Conservation (phyloP, 768 basidiomycete species). For the Mycena haematopus region DNA sequence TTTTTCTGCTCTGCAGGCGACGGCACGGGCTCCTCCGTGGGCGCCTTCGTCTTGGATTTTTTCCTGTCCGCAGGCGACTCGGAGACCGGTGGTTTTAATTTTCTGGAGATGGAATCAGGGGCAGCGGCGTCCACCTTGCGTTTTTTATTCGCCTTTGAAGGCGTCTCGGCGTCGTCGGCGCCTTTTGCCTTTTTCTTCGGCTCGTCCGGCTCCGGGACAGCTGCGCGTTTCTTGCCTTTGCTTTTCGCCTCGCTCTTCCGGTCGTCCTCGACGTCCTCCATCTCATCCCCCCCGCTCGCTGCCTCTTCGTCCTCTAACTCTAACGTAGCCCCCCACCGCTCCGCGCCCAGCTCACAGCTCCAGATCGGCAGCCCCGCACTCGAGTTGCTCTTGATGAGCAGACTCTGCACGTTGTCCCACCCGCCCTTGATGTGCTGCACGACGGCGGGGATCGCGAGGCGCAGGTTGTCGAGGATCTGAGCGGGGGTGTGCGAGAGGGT, state of each 20-base stretch:
- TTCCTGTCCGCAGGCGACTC: conserved; percentile 2
- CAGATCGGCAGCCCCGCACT: conserved; percentile 91
- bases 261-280: conserved; percentile 28
- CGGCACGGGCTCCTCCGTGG: no score
- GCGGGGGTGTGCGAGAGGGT: conserved; percentile 72
- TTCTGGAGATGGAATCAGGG: conserved; percentile 14
- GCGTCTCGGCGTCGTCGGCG: conserved; percentile 21
- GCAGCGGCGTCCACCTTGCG: conserved; percentile 15
- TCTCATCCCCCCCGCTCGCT: conserved; percentile 36
- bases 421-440: conserved; percentile 73
- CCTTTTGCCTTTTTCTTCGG: conserved; percentile 54
- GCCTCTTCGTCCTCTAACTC: conserved; percentile 37
- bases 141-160: conserved; percentile 31
- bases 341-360: conserved; percentile 78
- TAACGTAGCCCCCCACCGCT: conserved; percentile 66
- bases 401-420: conserved; percentile 90
- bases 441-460: conserved; percentile 77
- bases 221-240: conserved; percentile 43
- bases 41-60: neutral
- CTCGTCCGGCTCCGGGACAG: conserved; percentile 45
- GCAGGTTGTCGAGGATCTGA: conserved; percentile 81
- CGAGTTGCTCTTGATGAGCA: conserved; percentile 89
- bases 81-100: no score
- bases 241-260: conserved; percentile 31
- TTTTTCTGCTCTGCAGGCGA: no score